These are phyloP conservation scores for Cyclocybe cylindracea DNA, from an alignment of 768 basidiomycete genomes.

Conservation along the genomic window DNA sequence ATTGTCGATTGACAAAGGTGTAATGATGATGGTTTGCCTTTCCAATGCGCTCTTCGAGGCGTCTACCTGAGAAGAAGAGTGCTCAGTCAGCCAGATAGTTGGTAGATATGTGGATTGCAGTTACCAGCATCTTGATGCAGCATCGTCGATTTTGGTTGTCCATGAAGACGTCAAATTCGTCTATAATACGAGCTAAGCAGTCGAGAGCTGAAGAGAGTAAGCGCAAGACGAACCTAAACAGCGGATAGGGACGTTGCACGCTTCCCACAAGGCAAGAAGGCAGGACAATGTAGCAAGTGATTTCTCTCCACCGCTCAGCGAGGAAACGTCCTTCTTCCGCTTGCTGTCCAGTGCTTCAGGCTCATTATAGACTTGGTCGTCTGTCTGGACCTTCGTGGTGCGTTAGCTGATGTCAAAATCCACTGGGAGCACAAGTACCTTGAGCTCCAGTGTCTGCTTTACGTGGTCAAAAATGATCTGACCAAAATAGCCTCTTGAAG, in stretches of 20 bases:
- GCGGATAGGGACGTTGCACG: not conserved
- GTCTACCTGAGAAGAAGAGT: not conserved
- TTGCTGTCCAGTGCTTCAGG: not conserved
- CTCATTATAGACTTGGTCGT: not conserved
- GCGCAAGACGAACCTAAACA: slow-evolving; percentile 2
- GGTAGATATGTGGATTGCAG: not conserved
- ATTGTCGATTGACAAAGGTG: slow-evolving; percentile 6
- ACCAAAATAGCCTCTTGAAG: slow-evolving; percentile 5
- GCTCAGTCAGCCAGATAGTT: not conserved
- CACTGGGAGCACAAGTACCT: not conserved
- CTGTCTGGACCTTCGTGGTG: slow-evolving; percentile 3
- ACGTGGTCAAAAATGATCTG: not conserved
- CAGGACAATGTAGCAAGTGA: slow-evolving; percentile 3
- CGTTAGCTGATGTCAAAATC: not conserved
- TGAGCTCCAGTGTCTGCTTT: slow-evolving; percentile 1
- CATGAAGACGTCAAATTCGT: slow-evolving; percentile 10
- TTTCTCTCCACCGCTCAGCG: slow-evolving; percentile 7
- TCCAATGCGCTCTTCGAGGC: slow-evolving; percentile 4
- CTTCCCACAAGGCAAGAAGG: slow-evolving; percentile 7
- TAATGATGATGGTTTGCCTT: slow-evolving; percentile 9
- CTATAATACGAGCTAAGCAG: not conserved
- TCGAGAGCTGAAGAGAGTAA: not conserved
- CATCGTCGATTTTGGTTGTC: slow-evolving; percentile 1
- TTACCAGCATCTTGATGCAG: slow-evolving; percentile 8
- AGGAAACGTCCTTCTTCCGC: slow-evolving; percentile 4